Evolutionary conservation across 2,329 filamentous ascomycete genomes (phyloP), one percentile per base, ranked within the genome.

Genomic region (Aspergillus alliaceus): DNA sequence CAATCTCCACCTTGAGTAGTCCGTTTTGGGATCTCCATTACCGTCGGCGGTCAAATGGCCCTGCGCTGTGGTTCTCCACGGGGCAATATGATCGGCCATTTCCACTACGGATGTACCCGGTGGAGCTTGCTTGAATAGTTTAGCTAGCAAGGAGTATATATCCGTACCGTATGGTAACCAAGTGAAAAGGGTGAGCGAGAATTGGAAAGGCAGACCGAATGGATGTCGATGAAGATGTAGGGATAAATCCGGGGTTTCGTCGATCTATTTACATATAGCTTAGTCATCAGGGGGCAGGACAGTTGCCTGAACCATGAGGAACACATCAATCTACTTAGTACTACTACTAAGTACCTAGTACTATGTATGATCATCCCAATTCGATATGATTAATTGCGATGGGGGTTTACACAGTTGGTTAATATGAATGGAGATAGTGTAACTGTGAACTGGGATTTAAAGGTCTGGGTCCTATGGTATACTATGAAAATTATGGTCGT

Each of bases 1-100:
- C 71, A 98, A 77, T 60, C 95, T 85, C 95, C 95, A 99, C 74
- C 90, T 83, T 7, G 86, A 84, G 63, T 85, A 85, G 75, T 99
- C 93, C 4, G 92, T 97, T 69, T 84, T 86, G 37, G 71, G 59
- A 55, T 77, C 74, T 49, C 72, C 71, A 57, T 72, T 71, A 18
- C 59, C 62, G 56, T 75, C 73, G 11, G 62, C 54, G 8, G 64
- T 63, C 25, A 76, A 61, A 55, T 73, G 70, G 54, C 73, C 73
- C 57, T 75, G 70, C 25, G 72, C 66, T 18, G 62, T 56, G 1
- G 66, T 72, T 61, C 67, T 70, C 73, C 73, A 75, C 29, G 68
- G 66, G 14, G 66, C 70, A 61, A 75, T 70, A 51, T 69, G 67
- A 54, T 62, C 61, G 35, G 46, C 48, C 69, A 71, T 70, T 3